Base-by-base conservation (phyloP, 768 basidiomycete genomes). In the Paxillus ammoniavirescens region DNA sequence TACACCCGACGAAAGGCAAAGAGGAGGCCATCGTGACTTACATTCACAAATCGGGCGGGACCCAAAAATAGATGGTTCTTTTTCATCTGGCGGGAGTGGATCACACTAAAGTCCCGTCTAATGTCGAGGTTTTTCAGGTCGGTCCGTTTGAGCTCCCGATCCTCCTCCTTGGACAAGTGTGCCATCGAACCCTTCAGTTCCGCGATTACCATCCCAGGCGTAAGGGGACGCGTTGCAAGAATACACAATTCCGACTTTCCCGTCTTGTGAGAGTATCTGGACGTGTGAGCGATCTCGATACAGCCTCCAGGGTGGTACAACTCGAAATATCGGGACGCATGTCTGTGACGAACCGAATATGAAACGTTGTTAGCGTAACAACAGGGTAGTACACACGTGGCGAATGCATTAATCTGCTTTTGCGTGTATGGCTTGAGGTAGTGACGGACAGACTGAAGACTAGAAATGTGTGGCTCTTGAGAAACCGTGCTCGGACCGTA, bases 151-250 rank as follows among this genome's bases (percentile, higher is more conserved):
- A 93, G 82, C 57, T 91, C 91, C 66, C 80, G 82, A 64, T 93
- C 91, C 65, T 93, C 91, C 57, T 89, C 87, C 49, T 89, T 87
- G 15, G 89, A 89, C 42, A 93, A 73, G 66, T 92, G 84, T 15
- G 92, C 91, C 88, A 93, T 89, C 9, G 91, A 93, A 35, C 91
- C 91, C 68, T 93, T 92, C 46, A 93, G 77, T 65, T 93, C 91
- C n/a, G 81, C 83, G 56, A 93, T 85, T 57, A 91, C 89, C 49
- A 79, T 71, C 54, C 90, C 88, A 18, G 84, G 79, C 23, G 75
- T 72, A 28, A 93, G 77, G 38, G 78, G 70, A 23, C 87, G 85
- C 17, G 91, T 93, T 30, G 91, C 91, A 47, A 93, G 78, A 48
- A 93, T 92, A 62, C 92, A 93, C 13, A 93, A 72, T 66, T 93